These are phyloP conservation scores for Eimeria acervulina DNA, from an alignment of 169 alveolate species.

Conservation along the genomic window DNA sequence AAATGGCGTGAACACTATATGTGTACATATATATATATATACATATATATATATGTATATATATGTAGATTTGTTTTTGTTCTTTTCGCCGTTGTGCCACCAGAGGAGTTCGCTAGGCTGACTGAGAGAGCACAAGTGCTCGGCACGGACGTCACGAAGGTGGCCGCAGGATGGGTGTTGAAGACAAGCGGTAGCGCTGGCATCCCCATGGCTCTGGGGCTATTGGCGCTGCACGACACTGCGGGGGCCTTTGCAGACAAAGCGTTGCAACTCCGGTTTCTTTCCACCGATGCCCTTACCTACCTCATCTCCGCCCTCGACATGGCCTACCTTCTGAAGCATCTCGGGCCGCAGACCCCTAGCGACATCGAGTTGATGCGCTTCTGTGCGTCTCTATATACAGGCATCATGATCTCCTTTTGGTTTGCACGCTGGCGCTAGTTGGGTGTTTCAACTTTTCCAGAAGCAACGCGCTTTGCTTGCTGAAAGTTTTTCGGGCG, in stretches of 20 bases:
- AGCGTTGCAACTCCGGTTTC: slow-evolving; percentile 36
- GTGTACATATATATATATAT: too few relatives aligned
- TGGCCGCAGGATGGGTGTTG: slow-evolving; percentile 60
- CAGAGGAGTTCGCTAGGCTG: slow-evolving; percentile 43
- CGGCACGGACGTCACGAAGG: not conserved
- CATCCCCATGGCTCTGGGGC: slow-evolving; percentile 50
- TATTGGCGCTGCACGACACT: slow-evolving; percentile 30
- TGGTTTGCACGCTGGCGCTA: not conserved
- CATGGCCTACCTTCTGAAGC: not conserved
- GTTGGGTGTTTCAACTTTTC: too few relatives aligned
- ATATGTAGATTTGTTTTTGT: too few relatives aligned
- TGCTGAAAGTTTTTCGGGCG: too few relatives aligned
- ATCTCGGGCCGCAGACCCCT: not conserved
- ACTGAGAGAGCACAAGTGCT: not conserved
- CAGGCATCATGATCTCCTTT: not conserved
- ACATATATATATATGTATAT: too few relatives aligned
- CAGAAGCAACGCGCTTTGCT: not conserved
- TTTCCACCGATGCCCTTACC: slow-evolving; percentile 42
- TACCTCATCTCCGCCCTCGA: slow-evolving; percentile 26
- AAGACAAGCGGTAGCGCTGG: slow-evolving; percentile 32
- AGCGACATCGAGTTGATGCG: slow-evolving; percentile 21
- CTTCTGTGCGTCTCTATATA: not conserved
- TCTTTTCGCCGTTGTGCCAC: not conserved
- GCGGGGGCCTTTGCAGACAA: slow-evolving; percentile 15
- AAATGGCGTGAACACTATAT: not conserved